Conservation (phyloP, 2,329 filamentous ascomycete genomes). For the Gnomoniopsis sp. region DNA sequence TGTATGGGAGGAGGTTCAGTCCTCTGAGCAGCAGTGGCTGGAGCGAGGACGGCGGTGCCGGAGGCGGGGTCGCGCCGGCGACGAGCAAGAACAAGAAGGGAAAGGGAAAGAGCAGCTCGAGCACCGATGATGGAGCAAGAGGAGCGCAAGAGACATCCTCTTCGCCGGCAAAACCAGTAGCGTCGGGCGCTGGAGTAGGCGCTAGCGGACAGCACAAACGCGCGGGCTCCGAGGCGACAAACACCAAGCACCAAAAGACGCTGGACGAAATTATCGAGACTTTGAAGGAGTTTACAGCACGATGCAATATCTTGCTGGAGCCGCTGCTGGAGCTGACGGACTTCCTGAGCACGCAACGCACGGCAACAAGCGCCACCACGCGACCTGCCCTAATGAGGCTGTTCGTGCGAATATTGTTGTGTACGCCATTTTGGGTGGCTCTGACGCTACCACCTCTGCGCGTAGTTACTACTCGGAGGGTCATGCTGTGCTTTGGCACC, state of each 20-base stretch:
- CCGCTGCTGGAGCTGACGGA: constrained; percentile 86
- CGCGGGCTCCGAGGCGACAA: constrained; percentile 56
- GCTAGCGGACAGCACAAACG: constrained; percentile 34
- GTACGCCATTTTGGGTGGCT: constrained; percentile 83
- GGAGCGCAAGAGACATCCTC: constrained; percentile 13
- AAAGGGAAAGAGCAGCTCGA: constrained; percentile 14
- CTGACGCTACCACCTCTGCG: constrained; percentile 79
- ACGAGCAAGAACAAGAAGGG: constrained; percentile 15
- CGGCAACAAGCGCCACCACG: constrained; percentile 86
- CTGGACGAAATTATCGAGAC: constrained; percentile 97
- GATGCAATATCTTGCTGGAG: constrained; percentile 89
- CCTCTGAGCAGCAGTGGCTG: constrained; percentile 83
- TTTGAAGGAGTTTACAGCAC: constrained; percentile 80
- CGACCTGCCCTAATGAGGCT: constrained; percentile 84
- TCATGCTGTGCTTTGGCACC: constrained; percentile 83
- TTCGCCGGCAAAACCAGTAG: constrained; percentile 18
- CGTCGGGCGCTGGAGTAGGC: constrained; percentile 24
- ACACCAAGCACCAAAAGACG: constrained; percentile 83
- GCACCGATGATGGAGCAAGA: constrained; percentile 27
- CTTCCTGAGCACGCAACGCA: constrained; percentile 87
- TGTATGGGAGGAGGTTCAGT: constrained; percentile 89
- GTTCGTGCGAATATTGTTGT: constrained; percentile 81
- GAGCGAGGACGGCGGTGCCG: constrained; percentile 43
- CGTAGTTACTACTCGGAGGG: constrained; percentile 81
- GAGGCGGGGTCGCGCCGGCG: constrained; percentile 25